Evolutionary conservation across 371 early-diverging fungal species (phyloP).

Genomic region (Apophysomyces trapeziformis): DNA sequence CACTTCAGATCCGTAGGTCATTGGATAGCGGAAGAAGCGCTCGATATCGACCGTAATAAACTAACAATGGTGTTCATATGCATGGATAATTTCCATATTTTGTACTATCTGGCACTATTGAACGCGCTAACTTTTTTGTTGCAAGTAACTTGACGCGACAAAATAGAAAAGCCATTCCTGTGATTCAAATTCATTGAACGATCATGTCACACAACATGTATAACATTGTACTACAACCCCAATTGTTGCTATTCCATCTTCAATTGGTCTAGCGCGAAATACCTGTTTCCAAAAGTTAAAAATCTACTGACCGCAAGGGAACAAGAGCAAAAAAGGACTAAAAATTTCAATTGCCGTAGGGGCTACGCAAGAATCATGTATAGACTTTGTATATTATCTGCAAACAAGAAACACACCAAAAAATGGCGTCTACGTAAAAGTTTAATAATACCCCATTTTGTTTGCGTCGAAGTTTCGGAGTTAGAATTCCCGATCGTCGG

Average conservation of each 20-base stretch:
- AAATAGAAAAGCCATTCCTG: neutral
- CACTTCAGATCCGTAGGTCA: neutral
- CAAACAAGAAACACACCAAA: too few species aligned
- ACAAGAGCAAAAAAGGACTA: too few species aligned
- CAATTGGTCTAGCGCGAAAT: neutral
- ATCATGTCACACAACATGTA: conserved; percentile 2
- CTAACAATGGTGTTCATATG: neutral
- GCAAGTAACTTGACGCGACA: neutral
- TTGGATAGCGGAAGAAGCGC: neutral
- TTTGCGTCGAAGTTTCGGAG: neutral
- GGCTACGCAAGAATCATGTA: too few species aligned
- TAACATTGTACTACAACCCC: neutral
- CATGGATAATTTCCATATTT: conserved; percentile 2
- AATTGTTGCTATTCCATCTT: conserved; percentile 5
- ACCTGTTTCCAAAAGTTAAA: too few species aligned
- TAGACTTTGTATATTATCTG: too few species aligned
- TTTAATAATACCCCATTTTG: too few species aligned
- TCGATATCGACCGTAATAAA: neutral
- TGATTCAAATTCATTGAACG: conserved; percentile 1
- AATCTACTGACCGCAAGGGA: too few species aligned
- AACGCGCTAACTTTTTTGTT: neutral
- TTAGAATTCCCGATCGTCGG: neutral
- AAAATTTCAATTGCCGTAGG: too few species aligned
- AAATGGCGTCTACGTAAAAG: too few species aligned
- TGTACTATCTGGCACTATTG: neutral